Conservation (phyloP, 495 filamentous ascomycete genomes). For the Amorphotheca resinae region DNA sequence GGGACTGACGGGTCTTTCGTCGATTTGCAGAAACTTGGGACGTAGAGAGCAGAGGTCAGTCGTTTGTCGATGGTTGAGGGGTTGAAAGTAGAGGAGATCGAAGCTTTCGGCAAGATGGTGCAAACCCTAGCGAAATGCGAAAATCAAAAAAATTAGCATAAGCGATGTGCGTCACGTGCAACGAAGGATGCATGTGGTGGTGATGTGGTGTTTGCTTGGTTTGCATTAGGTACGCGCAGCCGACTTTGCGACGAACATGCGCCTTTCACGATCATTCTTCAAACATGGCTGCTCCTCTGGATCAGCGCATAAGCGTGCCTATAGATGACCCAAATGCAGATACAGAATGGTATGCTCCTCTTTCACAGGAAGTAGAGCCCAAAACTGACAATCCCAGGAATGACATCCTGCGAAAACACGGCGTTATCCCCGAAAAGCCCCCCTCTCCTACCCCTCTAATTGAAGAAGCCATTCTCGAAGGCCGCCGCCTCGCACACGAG, state of each 20-base stretch:
- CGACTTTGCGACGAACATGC: conserved; percentile 1
- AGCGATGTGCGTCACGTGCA: conserved; percentile 11
- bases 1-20: conserved; percentile 33
- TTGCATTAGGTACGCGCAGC: neutral
- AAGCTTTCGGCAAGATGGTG: neutral
- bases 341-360: conserved; percentile 72
- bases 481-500: conserved; percentile 66
- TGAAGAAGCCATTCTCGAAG: conserved; percentile 85
- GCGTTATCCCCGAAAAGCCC: conserved; percentile 90
- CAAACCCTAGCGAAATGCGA: conserved; percentile 6
- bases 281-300: conserved; percentile 61
- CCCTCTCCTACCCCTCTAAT: conserved; percentile 89
- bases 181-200: neutral
- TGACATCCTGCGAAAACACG: conserved; percentile 94
- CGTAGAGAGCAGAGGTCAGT: conserved; percentile 23
- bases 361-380: neutral
- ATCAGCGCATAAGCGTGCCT: conserved; percentile 58
- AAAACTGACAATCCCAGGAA: conserved; percentile 50
- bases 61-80: conserved; percentile 19
- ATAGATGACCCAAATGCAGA: conserved; percentile 93
- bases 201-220: neutral
- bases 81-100: conserved; percentile 2
- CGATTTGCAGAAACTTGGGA: conserved; percentile 23
- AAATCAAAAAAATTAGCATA: neutral
- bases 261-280: neutral